Base-by-base conservation (phyloP, 2,329 filamentous ascomycete species). In the Penicillium corylophilum region DNA sequence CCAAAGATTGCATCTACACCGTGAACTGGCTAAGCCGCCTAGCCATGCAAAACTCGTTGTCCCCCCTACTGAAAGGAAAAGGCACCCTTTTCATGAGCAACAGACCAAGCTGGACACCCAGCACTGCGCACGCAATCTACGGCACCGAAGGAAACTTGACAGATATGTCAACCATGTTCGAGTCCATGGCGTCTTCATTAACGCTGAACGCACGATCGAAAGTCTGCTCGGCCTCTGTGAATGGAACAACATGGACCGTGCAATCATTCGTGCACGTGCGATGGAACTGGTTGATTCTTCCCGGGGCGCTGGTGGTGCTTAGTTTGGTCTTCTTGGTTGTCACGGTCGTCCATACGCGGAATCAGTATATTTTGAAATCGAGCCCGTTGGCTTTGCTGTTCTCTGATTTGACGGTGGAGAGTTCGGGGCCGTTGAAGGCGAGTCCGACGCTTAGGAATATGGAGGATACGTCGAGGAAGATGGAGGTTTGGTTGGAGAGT, bases 271-370 rank as follows among this genome's bases (percentile, higher is more conserved):
- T 64, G 0, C 56, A 51, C 15, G 62, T 66, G 38, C 52, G 57
- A 2, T 65, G 63, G 64, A 36, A 41, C 5, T 66, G 63, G 64
- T 46, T 66, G 46, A 54, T 54, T 20, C 49, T 65, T 0, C 63
- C 63, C 0, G 51, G 54, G 20, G 45, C 16, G 1, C 39, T 65
- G 36, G 53, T 64, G 16, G 57, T 53, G 8, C 71, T 88, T 24
- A 86, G 80, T 2, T 62, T 63, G 23, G 39, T 56, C 23, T 79
- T 79, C 55, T 76, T 81, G 46, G 66, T 71, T 62, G 81, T 78
- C 8, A 86, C 62, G 1, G 50, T 65, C 3, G 22, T 60, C 6
- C 58, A 63, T 35, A 65, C 63, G 10, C 40, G 57, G 1, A 56
- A 62, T 24, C 62, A 64, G 28, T 62, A 60, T 29, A 63, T 65